These are phyloP conservation scores for Ceratocystis colombiana DNA, from an alignment of 2,329 filamentous ascomycete genomes.

Conservation along the genomic window DNA sequence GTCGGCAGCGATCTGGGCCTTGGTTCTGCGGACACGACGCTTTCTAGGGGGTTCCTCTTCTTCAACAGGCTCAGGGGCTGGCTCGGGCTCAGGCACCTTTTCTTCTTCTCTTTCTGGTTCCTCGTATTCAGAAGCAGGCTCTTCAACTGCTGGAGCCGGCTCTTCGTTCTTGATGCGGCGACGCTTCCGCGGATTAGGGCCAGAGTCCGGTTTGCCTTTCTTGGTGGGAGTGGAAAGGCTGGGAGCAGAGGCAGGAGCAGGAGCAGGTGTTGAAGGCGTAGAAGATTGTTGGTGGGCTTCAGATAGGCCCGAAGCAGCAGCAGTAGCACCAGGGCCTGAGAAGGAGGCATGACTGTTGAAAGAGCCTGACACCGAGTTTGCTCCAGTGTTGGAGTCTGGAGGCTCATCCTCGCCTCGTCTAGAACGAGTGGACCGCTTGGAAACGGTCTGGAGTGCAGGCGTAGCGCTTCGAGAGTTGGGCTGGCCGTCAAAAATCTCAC, in stretches of 20 bases:
- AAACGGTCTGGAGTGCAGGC: conserved; percentile 33
- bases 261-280: conserved; percentile 11
- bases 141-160: conserved; percentile 3
- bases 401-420: conserved; percentile 33
- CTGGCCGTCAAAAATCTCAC: conserved; percentile 41
- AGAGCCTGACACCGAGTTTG: conserved; percentile 30
- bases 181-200: conserved; percentile 22
- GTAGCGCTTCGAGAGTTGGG: conserved; percentile 43
- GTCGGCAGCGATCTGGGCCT: conserved; percentile 21
- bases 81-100: conserved; percentile 28
- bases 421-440: conserved; percentile 25
- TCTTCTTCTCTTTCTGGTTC: conserved; percentile 19
- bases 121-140: conserved; percentile 5
- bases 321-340: neutral
- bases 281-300: conserved; percentile 4
- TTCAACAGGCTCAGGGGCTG: conserved; percentile 28
- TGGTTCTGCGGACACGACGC: conserved; percentile 23
- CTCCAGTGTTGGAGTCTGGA: conserved; percentile 30
- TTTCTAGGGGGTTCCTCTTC: conserved; percentile 35
- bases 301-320: conserved; percentile 4
- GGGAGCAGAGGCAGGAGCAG: neutral
- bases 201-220: neutral
- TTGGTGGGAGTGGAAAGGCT: conserved; percentile 9
- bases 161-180: conserved; percentile 22
- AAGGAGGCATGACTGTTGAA: conserved; percentile 32